Evolutionary conservation across 1,284 basidiomycete species (phyloP), one percentile per base, ranked within the genome.

Genomic region (Xerocomus nothofagi): DNA sequence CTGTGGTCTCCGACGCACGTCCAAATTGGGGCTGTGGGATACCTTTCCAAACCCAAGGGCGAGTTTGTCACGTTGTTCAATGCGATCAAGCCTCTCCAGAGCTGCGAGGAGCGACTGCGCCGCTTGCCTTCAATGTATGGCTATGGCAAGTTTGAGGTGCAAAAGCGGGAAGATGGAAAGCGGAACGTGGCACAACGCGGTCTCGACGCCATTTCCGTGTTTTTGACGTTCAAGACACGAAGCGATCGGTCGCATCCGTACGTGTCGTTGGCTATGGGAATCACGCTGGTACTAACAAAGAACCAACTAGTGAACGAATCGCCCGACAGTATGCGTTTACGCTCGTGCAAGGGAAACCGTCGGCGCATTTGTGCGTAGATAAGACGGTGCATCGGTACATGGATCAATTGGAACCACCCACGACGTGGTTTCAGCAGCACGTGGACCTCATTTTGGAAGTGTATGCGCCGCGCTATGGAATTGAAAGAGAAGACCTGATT

Each of bases 51-150:
- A 53, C 77, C 82, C 0, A 66, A 65, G 12, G 88, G 88, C 1
- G 62, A 67, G 24, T 92, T 91, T 57, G 68, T 87, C 26, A 83
- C 81, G 15, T 71, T 91, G 2, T 83, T 89, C 68, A 87, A 88
- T 62, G 77, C 83, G 0, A 74, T 81, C 51, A 66, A 75, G 36
- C 82, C 84, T 2, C 57, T 67, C 14, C 71, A 72, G 47, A 68
- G 74, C 6, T 59, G 62, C 9, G 52, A 18, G 62, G 68, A 39
- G 63, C 68, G 8, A 53, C 60, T 32, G 57, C 68, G 41, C 60
- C 64, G 59, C 10, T 63, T 82, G 44, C 78, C 81, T 0, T 78
- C 77, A 14, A 57, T 86, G 9, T 68, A 74, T 40, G 80, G 79
- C 1, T 86, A 81, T 60, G 82, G 81, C 20, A 72, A 67, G 27